Base-by-base conservation (phyloP, 139 green algal species). In the Klebsormidium nitens region DNA sequence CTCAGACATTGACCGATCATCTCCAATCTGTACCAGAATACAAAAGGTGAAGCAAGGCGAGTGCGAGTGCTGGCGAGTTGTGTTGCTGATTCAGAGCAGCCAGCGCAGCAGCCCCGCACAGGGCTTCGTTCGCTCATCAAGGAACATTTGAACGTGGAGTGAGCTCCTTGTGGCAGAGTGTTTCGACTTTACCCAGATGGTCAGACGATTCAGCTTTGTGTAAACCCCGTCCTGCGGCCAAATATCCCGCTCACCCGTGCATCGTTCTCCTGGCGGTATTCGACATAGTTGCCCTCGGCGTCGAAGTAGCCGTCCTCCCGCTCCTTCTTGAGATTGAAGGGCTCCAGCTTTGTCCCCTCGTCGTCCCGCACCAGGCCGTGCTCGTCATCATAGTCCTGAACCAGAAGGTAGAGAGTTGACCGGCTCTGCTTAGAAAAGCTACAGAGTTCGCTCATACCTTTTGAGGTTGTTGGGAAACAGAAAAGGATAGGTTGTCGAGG, bases 251-350 rank as follows among this genome's bases (percentile, higher is more conserved):
- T 29, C 32, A 58, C 3, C 26, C 78, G 65, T 36, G 74, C 76
- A 11, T 86, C 77, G 4, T 59, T 36, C 0, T 88, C 75, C 2
- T 69, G 35, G n/a, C 74, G 66, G 61, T 83, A 88, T 48, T 87
- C 77, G 14, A 93, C 71, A 56, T 93, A 95, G 60, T 87, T 87
- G 44, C 89, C 89, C 36, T 81, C 74, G 5, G 82, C 71, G 48
- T 88, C 82, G 29, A 88, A 87, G 57, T 83, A 90, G 3, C 87
- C 88, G 42, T 87, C 81, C 71, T 88, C 82, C 0, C 89, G 79
- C 78, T 95, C 89, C 19, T 72, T 44, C 11, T 82, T 75, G 63
- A 95, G 68, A 79, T 95, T 81, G 76, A 95, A 95, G 2, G 89
- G 89, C 82, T 95, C 89, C 1, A 93, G 82, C n/a, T 84, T 82